These are phyloP conservation scores for Kernera saxatilis DNA, from an alignment of 345 rosid species.

Conservation along the genomic window DNA sequence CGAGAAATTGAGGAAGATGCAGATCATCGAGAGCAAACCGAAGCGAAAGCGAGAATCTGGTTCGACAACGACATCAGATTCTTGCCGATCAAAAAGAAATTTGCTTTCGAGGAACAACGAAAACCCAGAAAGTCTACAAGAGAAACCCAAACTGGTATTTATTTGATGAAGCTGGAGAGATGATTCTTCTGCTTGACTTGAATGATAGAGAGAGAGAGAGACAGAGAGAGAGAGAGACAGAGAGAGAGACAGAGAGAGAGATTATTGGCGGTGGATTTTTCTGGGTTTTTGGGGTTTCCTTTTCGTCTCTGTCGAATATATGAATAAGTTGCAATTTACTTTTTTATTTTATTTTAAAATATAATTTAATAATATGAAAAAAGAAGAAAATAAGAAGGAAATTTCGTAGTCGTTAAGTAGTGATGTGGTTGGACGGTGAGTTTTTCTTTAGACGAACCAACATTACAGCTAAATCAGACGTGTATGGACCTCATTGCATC, in stretches of 20 bases:
- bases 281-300: not conserved
- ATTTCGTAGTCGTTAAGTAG: conserved; percentile 30
- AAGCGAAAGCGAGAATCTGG: conserved; percentile 4
- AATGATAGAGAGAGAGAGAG: conserved; percentile 6
- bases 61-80: conserved; percentile 13
- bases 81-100: conserved; percentile 4
- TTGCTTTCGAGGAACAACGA: not conserved
- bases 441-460: conserved; percentile 6
- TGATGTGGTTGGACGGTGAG: conserved; percentile 33
- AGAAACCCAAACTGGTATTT: not conserved
- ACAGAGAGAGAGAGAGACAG: conserved; percentile 1
- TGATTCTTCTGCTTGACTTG: conserved; percentile 5
- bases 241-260: not conserved
- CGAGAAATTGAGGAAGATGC: not conserved
- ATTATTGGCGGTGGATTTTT: not conserved
- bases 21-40: conserved; percentile 11
- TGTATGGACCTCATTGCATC: conserved; percentile 11
- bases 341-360: not conserved
- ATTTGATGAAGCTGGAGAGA: not conserved
- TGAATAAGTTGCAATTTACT: not conserved
- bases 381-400: conserved; percentile 7
- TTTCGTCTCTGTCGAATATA: not conserved
- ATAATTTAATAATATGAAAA: not conserved
- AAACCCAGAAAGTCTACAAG: not conserved
- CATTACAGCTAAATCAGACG: conserved; percentile 28